A percentile compares a stretch with the other conserved stretches of the same genome.
Conservation (phyloP, 352 stramenopile genomes). For the Globisporangium spinosum region DNA sequence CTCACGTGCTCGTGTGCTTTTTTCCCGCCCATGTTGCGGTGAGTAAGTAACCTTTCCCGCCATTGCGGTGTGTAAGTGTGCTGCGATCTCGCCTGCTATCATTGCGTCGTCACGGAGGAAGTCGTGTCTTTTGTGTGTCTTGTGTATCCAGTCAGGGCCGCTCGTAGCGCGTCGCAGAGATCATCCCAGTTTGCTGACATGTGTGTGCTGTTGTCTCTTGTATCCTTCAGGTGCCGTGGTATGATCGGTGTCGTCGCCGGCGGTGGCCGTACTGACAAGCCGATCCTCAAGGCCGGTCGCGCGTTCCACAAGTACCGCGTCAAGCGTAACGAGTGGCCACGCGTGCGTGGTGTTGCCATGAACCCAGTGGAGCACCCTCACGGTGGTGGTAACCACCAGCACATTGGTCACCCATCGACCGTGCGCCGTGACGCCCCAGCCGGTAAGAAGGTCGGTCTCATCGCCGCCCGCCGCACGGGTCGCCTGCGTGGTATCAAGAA, state of each 20-base stretch:
- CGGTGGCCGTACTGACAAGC: constrained; percentile 98
- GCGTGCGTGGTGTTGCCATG: constrained; percentile 99
- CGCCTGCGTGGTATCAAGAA: constrained; percentile 98
- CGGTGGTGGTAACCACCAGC: constrained; percentile 99
- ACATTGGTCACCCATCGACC: constrained; percentile 99
- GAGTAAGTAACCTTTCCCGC: constrained; percentile 74
- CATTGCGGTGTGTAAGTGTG: constrained; percentile 32
- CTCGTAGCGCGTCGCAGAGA: not conserved
- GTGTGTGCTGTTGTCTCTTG: constrained; percentile 20
- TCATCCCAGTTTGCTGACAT: constrained; percentile 10
- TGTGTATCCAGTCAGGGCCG: not conserved
- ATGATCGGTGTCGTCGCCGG: constrained; percentile 97
- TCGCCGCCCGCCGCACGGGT: constrained; percentile 95
- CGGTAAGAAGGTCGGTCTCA: constrained; percentile 99
- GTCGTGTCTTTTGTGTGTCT: constrained; percentile 6
- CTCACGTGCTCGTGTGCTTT: constrained; percentile 18
- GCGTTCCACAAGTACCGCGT: constrained; percentile 29
- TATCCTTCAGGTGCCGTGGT: constrained; percentile 83
- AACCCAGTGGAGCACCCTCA: constrained; percentile 99
- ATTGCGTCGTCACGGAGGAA: constrained; percentile 2
- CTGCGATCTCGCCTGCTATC: constrained; percentile 20
- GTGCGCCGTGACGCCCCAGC: constrained; percentile 90
- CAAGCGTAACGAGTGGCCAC: constrained; percentile 99
- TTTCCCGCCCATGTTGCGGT: constrained; percentile 69
- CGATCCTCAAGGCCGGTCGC: constrained; percentile 83